Percentiles rank a stretch among this genome's conserved stretches.
These are phyloP conservation scores for Seiridium unicorne DNA, from an alignment of 2,329 filamentous ascomycete species.

Conservation along the genomic window DNA sequence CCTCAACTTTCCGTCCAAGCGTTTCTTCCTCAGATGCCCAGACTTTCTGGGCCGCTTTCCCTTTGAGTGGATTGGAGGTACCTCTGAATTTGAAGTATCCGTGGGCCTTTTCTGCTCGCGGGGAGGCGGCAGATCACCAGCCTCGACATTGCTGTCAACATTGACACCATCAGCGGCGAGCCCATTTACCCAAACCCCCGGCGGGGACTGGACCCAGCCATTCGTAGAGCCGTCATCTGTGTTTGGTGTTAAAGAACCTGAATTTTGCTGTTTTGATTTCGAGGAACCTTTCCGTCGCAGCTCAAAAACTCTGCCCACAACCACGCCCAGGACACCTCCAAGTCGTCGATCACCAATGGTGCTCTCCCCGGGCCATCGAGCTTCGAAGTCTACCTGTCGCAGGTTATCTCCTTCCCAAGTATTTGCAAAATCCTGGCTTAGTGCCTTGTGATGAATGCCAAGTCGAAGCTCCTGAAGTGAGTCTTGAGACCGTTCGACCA, in stretches of 20 bases:
- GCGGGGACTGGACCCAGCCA: neutral
- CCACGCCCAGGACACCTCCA: conserved; percentile 66
- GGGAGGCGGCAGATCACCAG: neutral
- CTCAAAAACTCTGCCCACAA: conserved; percentile 68
- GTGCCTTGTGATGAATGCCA: conserved; percentile 59
- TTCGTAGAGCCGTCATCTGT: neutral
- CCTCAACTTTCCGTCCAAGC: conserved; percentile 56
- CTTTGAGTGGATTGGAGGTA: neutral
- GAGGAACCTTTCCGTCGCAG: conserved; percentile 25
- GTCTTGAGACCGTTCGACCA: conserved; percentile 69
- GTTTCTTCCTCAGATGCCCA: conserved; percentile 26
- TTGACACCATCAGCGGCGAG: neutral
- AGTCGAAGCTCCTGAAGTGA: conserved; percentile 70
- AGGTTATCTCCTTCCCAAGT: conserved; percentile 62
- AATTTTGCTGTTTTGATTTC: neutral
- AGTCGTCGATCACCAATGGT: conserved; percentile 61
- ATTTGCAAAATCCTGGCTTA: conserved; percentile 51
- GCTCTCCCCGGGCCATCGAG: conserved; percentile 54
- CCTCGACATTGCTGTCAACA: neutral
- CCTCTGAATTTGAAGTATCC: neutral
- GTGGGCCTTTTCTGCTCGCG: neutral
- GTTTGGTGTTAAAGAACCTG: neutral
- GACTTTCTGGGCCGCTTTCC: neutral
- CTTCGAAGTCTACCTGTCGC: conserved; percentile 61
- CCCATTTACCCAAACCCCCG: neutral